Conservation (phyloP, 352 stramenopile species). For the Aphanomyces stellatus region DNA sequence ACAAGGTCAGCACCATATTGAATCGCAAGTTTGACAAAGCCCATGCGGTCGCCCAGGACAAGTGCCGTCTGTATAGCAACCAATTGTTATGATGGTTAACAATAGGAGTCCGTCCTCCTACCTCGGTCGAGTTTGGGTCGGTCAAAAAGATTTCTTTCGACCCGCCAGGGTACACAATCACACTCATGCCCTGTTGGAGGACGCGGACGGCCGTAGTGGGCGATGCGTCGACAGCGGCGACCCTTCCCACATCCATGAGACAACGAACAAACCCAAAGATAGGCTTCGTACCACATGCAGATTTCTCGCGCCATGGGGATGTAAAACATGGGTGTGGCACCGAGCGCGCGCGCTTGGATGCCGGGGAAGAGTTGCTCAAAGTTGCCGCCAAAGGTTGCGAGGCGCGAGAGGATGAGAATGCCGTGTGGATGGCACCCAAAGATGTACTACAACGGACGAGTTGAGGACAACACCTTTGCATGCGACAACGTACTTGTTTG, state of each 20-base stretch:
- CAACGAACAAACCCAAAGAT: background rate
- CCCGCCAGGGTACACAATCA: conserved; percentile 66
- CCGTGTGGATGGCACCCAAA: conserved; percentile 51
- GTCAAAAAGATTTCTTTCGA: conserved; percentile 72
- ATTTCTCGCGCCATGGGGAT: conserved; percentile 54
- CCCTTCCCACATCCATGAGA: conserved; percentile 25
- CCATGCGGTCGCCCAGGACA: conserved; percentile 68
- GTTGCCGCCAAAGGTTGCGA: background rate
- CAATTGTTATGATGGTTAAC: too few relatives aligned
- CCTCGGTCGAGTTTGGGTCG: conserved; percentile 57
- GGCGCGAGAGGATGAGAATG: background rate
- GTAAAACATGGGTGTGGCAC: conserved; percentile 63
- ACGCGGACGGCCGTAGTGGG: conserved; percentile 67
- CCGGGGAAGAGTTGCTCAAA: background rate
- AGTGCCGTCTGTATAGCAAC: conserved; percentile 37
- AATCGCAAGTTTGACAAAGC: conserved; percentile 76
- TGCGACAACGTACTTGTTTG: conserved; percentile 26
- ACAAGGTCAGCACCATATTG: conserved; percentile 66
- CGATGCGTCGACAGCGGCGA: conserved; percentile 64
- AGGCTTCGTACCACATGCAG: conserved; percentile 37
- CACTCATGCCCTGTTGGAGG: conserved; percentile 48
- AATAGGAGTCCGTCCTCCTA: conserved; percentile 1
- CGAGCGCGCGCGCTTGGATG: conserved; percentile 28
- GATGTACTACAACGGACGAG: conserved; percentile 31
- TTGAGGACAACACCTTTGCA: background rate